Evolutionary conservation across 441 rosid genomes (phyloP).

Genomic region (Jatropha multifida): DNA sequence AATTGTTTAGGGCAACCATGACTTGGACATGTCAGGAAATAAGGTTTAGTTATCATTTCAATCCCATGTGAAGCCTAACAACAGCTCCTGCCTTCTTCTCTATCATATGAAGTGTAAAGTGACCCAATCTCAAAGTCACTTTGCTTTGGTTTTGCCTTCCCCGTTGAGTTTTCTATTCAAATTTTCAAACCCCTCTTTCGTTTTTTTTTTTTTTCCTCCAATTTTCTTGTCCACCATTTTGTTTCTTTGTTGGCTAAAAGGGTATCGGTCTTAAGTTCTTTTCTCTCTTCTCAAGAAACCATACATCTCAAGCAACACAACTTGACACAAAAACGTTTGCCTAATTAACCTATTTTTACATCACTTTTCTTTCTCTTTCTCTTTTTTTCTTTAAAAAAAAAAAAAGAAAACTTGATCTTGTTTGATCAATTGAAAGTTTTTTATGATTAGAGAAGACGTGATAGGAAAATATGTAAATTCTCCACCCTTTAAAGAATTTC

Average conservation of each 20-base stretch:
- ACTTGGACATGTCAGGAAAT: constrained; percentile 45
- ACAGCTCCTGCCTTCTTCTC: constrained; percentile 11
- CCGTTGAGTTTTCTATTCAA: constrained; percentile 23
- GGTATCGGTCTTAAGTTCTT: constrained; percentile 35
- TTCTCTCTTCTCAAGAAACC: constrained; percentile 55
- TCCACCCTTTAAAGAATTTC: too few species aligned
- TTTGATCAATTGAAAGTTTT: background rate
- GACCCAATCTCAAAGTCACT: constrained; percentile 22
- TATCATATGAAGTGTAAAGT: constrained; percentile 43
- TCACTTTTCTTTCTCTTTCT: too few species aligned
- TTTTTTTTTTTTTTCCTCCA: too few species aligned
- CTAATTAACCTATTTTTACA: background rate
- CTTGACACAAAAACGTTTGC: background rate
- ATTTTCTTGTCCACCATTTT: background rate
- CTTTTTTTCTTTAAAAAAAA: too few species aligned
- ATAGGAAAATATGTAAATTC: too few species aligned
- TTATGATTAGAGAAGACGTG: background rate
- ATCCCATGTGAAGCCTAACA: constrained; percentile 45
- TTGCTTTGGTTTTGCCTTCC: constrained; percentile 17
- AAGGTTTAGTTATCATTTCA: constrained; percentile 21
- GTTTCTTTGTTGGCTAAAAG: constrained; percentile 26
- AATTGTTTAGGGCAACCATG: constrained; percentile 41
- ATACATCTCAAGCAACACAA: constrained; percentile 35
- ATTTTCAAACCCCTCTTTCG: constrained; percentile 8
- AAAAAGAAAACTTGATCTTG: background rate